A percentile compares a stretch with the other conserved stretches of the same genome.
These are phyloP conservation scores for Mycena metata DNA, from an alignment of 768 basidiomycete genomes.

Conservation along the genomic window DNA sequence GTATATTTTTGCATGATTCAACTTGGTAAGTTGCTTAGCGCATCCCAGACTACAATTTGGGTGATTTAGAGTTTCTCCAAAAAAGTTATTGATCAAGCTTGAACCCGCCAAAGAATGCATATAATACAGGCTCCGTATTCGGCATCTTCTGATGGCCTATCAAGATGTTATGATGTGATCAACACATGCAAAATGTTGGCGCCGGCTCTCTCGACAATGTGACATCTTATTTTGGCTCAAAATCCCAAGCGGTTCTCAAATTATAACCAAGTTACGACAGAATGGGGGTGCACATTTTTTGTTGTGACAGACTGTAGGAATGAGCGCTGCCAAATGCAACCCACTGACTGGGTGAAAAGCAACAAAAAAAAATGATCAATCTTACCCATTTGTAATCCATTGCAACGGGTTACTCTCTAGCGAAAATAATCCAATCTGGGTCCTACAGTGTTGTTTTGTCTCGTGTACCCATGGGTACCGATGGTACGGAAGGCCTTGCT, in stretches of 20 bases:
- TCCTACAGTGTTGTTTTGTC: no score
- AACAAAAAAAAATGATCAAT: no score
- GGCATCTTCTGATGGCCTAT: no score
- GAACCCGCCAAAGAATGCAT: slow-evolving; percentile 1
- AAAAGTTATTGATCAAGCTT: background rate
- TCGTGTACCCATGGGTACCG: background rate
- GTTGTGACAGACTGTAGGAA: background rate
- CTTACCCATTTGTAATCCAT: no score
- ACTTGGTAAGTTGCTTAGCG: background rate
- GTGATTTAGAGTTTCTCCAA: background rate
- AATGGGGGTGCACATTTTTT: no score
- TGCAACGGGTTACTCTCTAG: no score
- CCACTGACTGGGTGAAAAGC: no score
- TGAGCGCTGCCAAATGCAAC: no score
- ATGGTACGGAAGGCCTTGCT: background rate
- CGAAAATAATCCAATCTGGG: no score
- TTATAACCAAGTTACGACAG: background rate
- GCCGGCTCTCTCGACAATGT: background rate
- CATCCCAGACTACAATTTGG: no score
- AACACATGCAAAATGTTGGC: no score
- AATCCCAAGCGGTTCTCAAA: background rate
- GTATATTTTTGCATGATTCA: background rate
- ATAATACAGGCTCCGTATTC: background rate
- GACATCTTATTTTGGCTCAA: background rate
- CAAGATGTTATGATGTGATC: no score